These are phyloP conservation scores for Leccinum subatratum DNA, from an alignment of 1,284 basidiomycete genomes.

Conservation along the genomic window DNA sequence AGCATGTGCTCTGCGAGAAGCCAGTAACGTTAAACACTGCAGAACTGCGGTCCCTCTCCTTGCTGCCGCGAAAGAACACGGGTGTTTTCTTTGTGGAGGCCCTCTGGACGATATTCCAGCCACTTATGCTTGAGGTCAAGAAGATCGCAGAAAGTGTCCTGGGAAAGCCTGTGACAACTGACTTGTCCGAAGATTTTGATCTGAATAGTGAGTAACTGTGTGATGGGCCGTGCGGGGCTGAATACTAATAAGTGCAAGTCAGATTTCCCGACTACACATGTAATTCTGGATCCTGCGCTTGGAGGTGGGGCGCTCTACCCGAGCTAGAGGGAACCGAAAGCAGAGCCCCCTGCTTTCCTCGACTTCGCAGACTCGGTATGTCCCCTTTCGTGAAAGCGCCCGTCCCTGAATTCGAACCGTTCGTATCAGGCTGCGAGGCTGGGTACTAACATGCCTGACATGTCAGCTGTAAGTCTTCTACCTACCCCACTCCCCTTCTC, in stretches of 20 bases:
- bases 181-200: slow-evolving; percentile 70
- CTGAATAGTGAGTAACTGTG: slow-evolving; percentile 54
- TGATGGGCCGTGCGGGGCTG: not conserved
- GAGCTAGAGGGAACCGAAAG: slow-evolving; percentile 36
- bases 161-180: slow-evolving; percentile 64
- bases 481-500: slow-evolving; percentile 1
- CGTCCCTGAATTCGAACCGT: slow-evolving; percentile 18
- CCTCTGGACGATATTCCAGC: slow-evolving; percentile 78
- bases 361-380: slow-evolving; percentile 85
- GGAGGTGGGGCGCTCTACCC: no score
- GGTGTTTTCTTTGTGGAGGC: slow-evolving; percentile 87
- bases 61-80: slow-evolving; percentile 67
- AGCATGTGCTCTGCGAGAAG: slow-evolving; percentile 86
- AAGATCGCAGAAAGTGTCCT: slow-evolving; percentile 57
- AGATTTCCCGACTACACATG: no score
- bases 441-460: slow-evolving; percentile 76
- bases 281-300: no score
- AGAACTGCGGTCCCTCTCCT: slow-evolving; percentile 68
- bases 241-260: not conserved
- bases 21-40: slow-evolving; percentile 64
- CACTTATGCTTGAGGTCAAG: slow-evolving; percentile 63
- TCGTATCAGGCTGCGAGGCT: slow-evolving; percentile 64
- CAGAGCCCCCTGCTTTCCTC: slow-evolving; percentile 84
- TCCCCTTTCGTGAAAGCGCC: slow-evolving; percentile 26
- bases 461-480: slow-evolving; percentile 63